Conservation (phyloP, 495 filamentous ascomycete species). For the Parathielavia hyrcaniae region DNA sequence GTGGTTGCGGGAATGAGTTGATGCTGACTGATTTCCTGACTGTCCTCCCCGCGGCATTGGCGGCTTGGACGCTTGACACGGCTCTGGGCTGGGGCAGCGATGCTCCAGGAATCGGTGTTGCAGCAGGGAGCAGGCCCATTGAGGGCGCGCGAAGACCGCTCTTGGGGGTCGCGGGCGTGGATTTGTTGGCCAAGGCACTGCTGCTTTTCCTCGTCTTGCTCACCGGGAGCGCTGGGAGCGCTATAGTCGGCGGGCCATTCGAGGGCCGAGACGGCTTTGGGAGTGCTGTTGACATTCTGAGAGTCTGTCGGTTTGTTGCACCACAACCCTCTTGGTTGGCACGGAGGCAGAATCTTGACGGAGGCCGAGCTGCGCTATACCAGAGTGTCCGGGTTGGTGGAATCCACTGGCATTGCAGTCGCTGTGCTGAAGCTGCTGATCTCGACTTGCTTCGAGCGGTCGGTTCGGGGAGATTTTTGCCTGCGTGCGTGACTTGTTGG, state of each 20-base stretch:
- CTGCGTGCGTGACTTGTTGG: neutral
- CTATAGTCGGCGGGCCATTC: conserved; percentile 56
- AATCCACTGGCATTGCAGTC: conserved; percentile 5
- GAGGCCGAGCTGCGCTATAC: conserved; percentile 6
- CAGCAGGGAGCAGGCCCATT: conserved; percentile 38
- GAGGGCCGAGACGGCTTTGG: conserved; percentile 59
- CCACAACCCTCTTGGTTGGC: neutral
- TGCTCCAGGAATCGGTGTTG: conserved; percentile 44
- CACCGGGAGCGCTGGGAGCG: conserved; percentile 63
- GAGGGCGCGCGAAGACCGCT: conserved; percentile 59
- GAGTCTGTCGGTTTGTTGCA: conserved; percentile 4
- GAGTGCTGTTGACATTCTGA: conserved; percentile 57
- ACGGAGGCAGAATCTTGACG: neutral
- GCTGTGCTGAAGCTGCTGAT: neutral
- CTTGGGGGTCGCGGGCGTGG: conserved; percentile 47
- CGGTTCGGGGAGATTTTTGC: no score
- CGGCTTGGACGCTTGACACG: conserved; percentile 45
- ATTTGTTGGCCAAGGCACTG: conserved; percentile 43
- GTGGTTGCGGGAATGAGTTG: conserved; percentile 86
- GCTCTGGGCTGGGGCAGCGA: conserved; percentile 48
- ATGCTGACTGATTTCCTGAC: conserved; percentile 83
- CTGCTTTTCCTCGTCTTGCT: conserved; percentile 64
- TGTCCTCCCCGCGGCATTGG: conserved; percentile 55
- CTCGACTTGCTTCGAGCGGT: no score
- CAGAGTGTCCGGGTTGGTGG: neutral